Base-by-base conservation (phyloP, 176 grass and related monocot genomes). In the Ensete glaucum region DNA sequence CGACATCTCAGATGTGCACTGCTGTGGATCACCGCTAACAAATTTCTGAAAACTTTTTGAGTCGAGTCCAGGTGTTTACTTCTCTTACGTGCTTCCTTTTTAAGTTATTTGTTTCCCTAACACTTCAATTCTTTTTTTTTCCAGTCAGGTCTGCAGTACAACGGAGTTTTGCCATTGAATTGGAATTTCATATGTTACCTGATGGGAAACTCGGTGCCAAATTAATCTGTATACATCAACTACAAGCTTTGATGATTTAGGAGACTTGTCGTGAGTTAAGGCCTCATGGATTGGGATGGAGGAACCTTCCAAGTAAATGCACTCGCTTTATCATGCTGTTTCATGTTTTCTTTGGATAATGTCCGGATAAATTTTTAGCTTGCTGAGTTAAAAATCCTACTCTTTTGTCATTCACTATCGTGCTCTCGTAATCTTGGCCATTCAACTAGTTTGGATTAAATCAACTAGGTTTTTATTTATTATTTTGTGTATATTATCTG, bases 1-100 rank as follows among this genome's bases (percentile, higher is more conserved):
- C 0, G 96, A 99, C 60, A 85, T 99, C 80, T 95, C 86, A 0
- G 88, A 99, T 16, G 86, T 95, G 73, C 91, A 95, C 78, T 67
- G 78, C 29, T 89, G 76, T 19, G 85, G 85, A 17, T 99, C 96
- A 15, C 95, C 91, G 0, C 63, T 99, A 12, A 89, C 76, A 51
- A 99, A 90, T 72, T 99, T 82, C 81, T 87, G 77, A 83, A 73
- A 27, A 60, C 7, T n/a, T 20, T 19, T 57, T 66, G 21, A 11
- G 24, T 27, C 29, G 9, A 66, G 2, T 1, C 3, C 11, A 43
- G 3, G 22, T 25, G 9, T 43, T n/a, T 19, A 60, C 3, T n/a
- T 7, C 9, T 60, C n/a, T 7, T 17, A n/a, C 8, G 17, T 12
- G 8, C 2, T n/a, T 8, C 57, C 5, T 20, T 60, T 2, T n/a